Evolutionary conservation across 1,284 basidiomycete genomes (phyloP).

Genomic region (Somion occarium): DNA sequence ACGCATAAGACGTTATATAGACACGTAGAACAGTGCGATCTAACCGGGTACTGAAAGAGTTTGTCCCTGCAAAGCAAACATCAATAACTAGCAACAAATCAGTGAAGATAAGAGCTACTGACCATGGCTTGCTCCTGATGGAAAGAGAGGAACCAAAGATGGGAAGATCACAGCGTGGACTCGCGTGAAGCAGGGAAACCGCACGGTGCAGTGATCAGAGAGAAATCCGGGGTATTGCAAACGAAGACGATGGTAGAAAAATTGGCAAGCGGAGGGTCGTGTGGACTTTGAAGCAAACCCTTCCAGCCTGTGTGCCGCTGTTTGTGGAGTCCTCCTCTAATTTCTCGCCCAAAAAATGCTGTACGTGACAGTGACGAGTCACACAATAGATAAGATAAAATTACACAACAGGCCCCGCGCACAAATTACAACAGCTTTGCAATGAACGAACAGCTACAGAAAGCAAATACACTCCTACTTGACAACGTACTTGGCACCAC

Average conservation of each 20-base stretch:
- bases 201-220: not conserved
- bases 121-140: slow-evolving; percentile 8
- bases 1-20: no score
- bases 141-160: slow-evolving; percentile 5
- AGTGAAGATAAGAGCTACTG: not conserved
- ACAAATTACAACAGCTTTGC: not conserved
- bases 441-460: no score
- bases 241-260: slow-evolving; percentile 8
- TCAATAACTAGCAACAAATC: not conserved
- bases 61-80: slow-evolving; percentile 50
- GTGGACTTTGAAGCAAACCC: slow-evolving; percentile 22
- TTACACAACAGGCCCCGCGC: not conserved
- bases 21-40: no score
- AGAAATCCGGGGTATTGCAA: not conserved
- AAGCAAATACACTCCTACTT: no score
- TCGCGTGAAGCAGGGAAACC: not conserved
- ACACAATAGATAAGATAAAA: not conserved
- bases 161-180: slow-evolving; percentile 3
- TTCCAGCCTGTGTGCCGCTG: not conserved
- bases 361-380: no score
- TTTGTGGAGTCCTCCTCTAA: slow-evolving; percentile 12
- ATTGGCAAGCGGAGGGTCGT: slow-evolving; percentile 29
- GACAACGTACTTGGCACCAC: not conserved
- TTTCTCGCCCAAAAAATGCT: no score
- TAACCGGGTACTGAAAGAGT: slow-evolving; percentile 66